phyloP scores from a whole-genome alignment of 176 grass and related monocot genomes.

The Zizania latifolia region DNA sequence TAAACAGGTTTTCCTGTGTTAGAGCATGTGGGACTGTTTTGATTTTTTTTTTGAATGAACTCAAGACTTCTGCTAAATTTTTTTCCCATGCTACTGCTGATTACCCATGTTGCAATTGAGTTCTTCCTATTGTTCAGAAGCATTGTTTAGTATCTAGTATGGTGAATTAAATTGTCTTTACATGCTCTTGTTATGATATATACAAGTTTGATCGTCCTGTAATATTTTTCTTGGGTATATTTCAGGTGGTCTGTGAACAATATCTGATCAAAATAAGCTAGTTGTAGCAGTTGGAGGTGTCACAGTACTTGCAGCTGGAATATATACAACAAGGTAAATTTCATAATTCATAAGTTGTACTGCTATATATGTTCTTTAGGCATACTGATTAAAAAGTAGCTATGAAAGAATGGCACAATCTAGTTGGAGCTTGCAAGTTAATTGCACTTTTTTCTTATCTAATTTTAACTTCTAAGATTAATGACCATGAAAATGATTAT shows the following conservation, averaged over 20 bases:
- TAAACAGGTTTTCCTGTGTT: too few species aligned
- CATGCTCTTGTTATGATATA: constrained; percentile 19
- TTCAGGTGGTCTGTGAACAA: constrained; percentile 72
- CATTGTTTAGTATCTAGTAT: not conserved
- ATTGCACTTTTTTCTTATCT: constrained; percentile 2
- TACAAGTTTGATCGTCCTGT: not conserved
- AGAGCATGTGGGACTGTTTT: too few species aligned
- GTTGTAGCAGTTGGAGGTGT: constrained; percentile 70
- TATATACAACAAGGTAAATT: constrained; percentile 86
- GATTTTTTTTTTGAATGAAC: too few species aligned
- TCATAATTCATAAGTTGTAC: not conserved
- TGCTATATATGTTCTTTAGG: not conserved
- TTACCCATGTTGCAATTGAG: too few species aligned
- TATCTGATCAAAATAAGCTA: constrained; percentile 97
- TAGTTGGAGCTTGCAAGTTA: not conserved
- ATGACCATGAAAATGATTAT: not conserved
- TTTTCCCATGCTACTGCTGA: too few species aligned
- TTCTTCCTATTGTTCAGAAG: too few species aligned
- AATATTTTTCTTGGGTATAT: constrained; percentile 1
- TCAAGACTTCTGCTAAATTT: too few species aligned
- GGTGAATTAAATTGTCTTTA: constrained; percentile 7
- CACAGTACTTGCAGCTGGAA: constrained; percentile 80
- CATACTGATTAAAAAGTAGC: not conserved
- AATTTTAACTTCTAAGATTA: constrained; percentile 11
- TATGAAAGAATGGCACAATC: not conserved